Evolutionary conservation across 352 stramenopile species (phyloP).

Genomic region (Phytophthora crassamura): DNA sequence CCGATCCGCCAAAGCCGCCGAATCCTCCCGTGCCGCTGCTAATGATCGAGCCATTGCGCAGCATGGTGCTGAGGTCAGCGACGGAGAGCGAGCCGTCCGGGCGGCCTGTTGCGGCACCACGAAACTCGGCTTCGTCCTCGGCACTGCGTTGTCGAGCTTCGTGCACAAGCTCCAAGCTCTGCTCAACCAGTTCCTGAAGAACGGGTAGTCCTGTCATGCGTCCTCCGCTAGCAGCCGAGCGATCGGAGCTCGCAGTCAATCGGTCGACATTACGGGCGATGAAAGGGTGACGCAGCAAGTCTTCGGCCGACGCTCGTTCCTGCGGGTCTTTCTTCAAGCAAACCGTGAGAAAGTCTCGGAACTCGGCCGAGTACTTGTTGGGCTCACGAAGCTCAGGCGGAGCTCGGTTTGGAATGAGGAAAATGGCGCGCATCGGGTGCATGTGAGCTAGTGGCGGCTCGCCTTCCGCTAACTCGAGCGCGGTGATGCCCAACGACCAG

Average conservation of each 20-base stretch:
- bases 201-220: conserved; percentile 51
- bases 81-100: conserved; percentile 68
- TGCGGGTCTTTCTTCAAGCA: conserved; percentile 77
- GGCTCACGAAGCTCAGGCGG: conserved; percentile 59
- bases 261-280: conserved; percentile 63
- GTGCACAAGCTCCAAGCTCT: conserved; percentile 69
- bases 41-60: conserved; percentile 42
- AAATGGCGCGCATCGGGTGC: conserved; percentile 89
- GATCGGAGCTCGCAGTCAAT: conserved; percentile 37
- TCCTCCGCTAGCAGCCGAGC: conserved; percentile 8
- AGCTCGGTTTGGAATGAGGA: conserved; percentile 77
- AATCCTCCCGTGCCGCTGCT: conserved; percentile 21
- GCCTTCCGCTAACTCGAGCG: conserved; percentile 90
- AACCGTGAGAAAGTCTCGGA: conserved; percentile 62
- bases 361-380: conserved; percentile 50
- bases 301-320: conserved; percentile 51
- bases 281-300: conserved; percentile 69
- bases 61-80: conserved; percentile 73
- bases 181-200: conserved; percentile 75
- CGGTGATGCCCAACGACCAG: conserved; percentile 90
- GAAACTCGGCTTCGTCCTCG: conserved; percentile 67
- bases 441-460: conserved; percentile 85
- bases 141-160: conserved; percentile 53
- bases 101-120: conserved; percentile 55
- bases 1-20: conserved; percentile 24